Evolutionary conservation across 169 alveolate species (phyloP).

Genomic region (Miamiensis avidus): DNA sequence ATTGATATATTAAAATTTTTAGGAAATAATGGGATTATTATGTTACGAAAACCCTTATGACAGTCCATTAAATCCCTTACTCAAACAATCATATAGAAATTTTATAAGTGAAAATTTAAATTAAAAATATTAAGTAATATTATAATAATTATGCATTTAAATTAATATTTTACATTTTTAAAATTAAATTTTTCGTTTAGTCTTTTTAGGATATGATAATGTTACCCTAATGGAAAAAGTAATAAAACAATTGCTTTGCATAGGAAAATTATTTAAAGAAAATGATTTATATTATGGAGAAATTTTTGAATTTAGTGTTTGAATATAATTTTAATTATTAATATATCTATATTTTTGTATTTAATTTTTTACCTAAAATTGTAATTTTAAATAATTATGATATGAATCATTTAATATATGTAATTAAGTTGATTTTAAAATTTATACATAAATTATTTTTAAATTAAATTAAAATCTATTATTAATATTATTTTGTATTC

Average conservation of each 20-base stretch:
- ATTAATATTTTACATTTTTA: too few relatives aligned
- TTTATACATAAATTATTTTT: too few relatives aligned
- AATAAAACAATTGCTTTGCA: too few relatives aligned
- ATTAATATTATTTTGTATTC: background rate
- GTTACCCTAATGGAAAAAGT: background rate
- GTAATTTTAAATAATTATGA: background rate
- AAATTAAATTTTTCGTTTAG: background rate
- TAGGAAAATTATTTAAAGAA: background rate
- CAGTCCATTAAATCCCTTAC: background rate
- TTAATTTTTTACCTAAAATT: too few relatives aligned
- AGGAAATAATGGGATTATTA: background rate
- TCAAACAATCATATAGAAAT: background rate
- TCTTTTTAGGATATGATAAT: background rate
- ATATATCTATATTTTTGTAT: too few relatives aligned
- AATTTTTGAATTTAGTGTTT: background rate
- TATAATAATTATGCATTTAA: too few relatives aligned
- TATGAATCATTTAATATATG: background rate
- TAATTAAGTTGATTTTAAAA: too few relatives aligned
- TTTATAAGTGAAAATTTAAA: background rate
- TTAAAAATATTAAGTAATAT: background rate
- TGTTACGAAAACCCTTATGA: too few relatives aligned
- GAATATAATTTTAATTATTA: background rate
- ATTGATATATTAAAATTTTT: too few relatives aligned
- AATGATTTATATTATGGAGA: background rate
- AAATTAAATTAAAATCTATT: too few relatives aligned